Base-by-base conservation (phyloP, 208 protist species). In the Strigomonas oncopelti region DNA sequence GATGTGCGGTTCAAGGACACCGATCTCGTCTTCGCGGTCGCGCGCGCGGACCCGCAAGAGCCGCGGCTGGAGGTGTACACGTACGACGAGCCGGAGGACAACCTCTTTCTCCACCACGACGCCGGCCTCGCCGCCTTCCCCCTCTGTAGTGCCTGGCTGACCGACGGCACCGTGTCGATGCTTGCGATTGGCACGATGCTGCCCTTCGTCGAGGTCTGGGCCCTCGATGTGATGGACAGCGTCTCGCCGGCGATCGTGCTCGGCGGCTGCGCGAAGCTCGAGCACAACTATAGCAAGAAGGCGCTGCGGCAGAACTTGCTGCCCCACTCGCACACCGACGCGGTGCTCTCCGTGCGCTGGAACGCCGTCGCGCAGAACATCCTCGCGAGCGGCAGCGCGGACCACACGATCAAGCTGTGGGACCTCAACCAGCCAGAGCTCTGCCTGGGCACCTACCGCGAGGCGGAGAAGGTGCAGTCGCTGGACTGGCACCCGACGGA, bases 141-240 rank as follows among this genome's bases (percentile, higher is more conserved):
- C 25, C 87, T 99, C 0, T 93, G 80, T 57, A 83, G 97, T n/a
- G 81, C 92, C 55, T 99, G 97, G 96, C 79, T 97, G 52, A 96
- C 97, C 38, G 90, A 93, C 51, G 85, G 84, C 29, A 78, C 78
- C 46, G 88, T 94, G 71, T 98, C 96, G 51, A 88, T 98, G 65
- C 74, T 96, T 18, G 98, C 97, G 14, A 83, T 99, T n/a, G 97
- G 97, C 64, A 98, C 96, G 11, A 98, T 99, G 83, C 79, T 94
- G 27, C 96, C 96, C n/a, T 87, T 90, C 28, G 97, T 99, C 64
- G 97, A 99, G 67, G 75, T 99, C 20, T 99, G 97, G 97, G 88
- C 98, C 58, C 80, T 99, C 18, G 98, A 99, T 77, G 84, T 99
- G 18, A 91, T 99, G 32, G 97, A 99, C 73, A 83, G 93, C 20